Evolutionary conservation across 805 yeast species (phyloP).

Genomic region (Candida coleopterorum): DNA sequence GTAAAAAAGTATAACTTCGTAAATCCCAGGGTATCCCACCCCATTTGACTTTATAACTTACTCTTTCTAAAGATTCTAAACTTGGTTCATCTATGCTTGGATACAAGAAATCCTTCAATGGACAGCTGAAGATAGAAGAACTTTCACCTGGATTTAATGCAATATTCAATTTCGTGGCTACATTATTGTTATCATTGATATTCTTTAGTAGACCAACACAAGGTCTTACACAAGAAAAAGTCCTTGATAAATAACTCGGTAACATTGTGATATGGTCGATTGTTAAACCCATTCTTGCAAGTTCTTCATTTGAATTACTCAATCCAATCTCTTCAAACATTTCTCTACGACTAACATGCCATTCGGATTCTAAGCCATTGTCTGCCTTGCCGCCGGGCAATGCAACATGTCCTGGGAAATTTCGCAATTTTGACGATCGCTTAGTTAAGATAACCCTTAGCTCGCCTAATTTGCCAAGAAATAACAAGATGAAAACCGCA

Average conservation of each 20-base stretch:
- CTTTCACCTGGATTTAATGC: conserved; percentile 74
- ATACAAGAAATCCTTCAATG: conserved; percentile 53
- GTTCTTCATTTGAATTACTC: conserved; percentile 40
- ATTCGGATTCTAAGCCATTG: conserved; percentile 55
- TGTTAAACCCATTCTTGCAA: conserved; percentile 47
- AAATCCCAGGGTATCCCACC: conserved; percentile 68
- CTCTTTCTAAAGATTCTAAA: conserved; percentile 28
- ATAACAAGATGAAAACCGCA: conserved; percentile 72
- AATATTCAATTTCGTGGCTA: conserved; percentile 18
- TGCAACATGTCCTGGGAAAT: conserved; percentile 87
- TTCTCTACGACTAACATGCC: conserved; percentile 76
- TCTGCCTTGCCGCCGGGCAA: conserved; percentile 95
- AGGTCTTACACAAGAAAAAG: conserved; percentile 80
- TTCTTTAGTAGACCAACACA: conserved; percentile 60
- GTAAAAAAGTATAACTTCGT: conserved; percentile 58
- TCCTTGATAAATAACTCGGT: conserved; percentile 80
- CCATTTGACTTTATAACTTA: conserved; percentile 48
- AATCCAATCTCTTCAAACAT: conserved; percentile 85
- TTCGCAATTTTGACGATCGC: conserved; percentile 61
- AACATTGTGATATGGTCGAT: conserved; percentile 58
- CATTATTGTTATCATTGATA: conserved; percentile 16
- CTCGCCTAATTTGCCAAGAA: conserved; percentile 69
- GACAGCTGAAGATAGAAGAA: conserved; percentile 65
- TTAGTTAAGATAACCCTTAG: conserved; percentile 74
- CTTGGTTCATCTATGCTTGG: conserved; percentile 19